These are phyloP conservation scores for Lignosus rhinocerotis DNA, from an alignment of 1,284 basidiomycete species.

Conservation along the genomic window DNA sequence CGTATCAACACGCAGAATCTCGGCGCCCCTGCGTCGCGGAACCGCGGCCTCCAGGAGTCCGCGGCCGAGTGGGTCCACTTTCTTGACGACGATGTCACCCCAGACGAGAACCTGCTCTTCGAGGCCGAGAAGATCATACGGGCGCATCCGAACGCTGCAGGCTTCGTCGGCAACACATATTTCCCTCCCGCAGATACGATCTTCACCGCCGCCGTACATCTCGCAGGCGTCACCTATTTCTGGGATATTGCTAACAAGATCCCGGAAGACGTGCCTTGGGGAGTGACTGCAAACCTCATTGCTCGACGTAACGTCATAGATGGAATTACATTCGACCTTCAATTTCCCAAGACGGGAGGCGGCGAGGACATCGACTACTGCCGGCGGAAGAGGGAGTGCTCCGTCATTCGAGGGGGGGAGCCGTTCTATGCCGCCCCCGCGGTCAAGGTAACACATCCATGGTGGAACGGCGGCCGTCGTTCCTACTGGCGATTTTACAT, in stretches of 20 bases:
- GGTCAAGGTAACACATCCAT: constrained; percentile 54
- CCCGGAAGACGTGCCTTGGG: constrained; percentile 54
- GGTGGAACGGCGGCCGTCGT: constrained; percentile 52
- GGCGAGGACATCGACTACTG: constrained; percentile 67
- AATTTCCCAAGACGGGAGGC: constrained; percentile 63
- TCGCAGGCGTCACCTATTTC: constrained; percentile 59
- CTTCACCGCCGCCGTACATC: constrained; percentile 55
- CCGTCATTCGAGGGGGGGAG: constrained; percentile 35
- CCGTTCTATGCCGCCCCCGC: constrained; percentile 51
- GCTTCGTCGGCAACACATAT: constrained; percentile 51
- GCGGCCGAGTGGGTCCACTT: constrained; percentile 52
- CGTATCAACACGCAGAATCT: constrained; percentile 44
- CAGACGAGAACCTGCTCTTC: constrained; percentile 44
- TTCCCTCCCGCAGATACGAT: constrained; percentile 51
- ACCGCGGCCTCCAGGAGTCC: constrained; percentile 49
- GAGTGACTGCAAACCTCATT: constrained; percentile 61
- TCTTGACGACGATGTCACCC: constrained; percentile 58
- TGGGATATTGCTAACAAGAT: constrained; percentile 62
- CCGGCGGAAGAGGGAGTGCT: constrained; percentile 45
- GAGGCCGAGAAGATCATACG: constrained; percentile 50
- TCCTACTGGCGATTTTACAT: constrained; percentile 57
- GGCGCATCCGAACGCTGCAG: constrained; percentile 45
- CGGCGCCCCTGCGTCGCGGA: constrained; percentile 51
- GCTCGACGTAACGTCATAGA: constrained; percentile 47
- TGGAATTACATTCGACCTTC: constrained; percentile 43